These are phyloP conservation scores for Cytospora schulzeri DNA, from an alignment of 2,329 filamentous ascomycete genomes.

Conservation along the genomic window DNA sequence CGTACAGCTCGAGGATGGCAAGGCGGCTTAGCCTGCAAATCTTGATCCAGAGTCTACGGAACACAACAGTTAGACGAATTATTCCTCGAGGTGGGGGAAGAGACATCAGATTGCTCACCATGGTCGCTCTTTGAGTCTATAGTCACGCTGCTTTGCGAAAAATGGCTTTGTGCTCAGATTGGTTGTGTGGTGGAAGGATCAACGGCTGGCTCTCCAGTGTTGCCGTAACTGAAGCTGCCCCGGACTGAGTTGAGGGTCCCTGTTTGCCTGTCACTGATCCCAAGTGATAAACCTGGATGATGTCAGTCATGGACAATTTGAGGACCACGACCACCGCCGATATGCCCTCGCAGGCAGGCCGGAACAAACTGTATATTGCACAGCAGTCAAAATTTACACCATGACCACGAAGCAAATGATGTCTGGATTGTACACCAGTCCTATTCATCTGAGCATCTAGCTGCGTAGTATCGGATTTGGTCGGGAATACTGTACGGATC, in stretches of 20 bases:
- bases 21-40: constrained; percentile 73
- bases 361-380: too few relatives aligned
- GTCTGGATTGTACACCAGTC: neutral
- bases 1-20: constrained; percentile 84
- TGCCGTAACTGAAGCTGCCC: neutral
- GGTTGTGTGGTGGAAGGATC: constrained; percentile 2
- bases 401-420: neutral
- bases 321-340: neutral
- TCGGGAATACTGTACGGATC: too few relatives aligned
- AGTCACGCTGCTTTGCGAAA: neutral
- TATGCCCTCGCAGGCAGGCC: neutral
- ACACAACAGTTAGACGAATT: neutral
- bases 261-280: neutral
- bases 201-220: neutral
- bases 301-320: constrained; percentile 2
- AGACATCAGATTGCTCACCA: constrained; percentile 16
- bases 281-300: constrained; percentile 10
- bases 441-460: neutral
- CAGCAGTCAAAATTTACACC: neutral
- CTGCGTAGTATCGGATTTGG: too few relatives aligned
- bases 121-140: neutral
- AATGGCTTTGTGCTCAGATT: constrained; percentile 3
- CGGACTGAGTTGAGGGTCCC: neutral
- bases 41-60: constrained; percentile 60
- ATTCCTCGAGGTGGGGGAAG: neutral